A percentile compares a stretch with the other conserved stretches of the same genome.
These are phyloP conservation scores for Physcomitrium patens DNA, from an alignment of 225 moss, liverwort and hornwort species.

Conservation along the genomic window DNA sequence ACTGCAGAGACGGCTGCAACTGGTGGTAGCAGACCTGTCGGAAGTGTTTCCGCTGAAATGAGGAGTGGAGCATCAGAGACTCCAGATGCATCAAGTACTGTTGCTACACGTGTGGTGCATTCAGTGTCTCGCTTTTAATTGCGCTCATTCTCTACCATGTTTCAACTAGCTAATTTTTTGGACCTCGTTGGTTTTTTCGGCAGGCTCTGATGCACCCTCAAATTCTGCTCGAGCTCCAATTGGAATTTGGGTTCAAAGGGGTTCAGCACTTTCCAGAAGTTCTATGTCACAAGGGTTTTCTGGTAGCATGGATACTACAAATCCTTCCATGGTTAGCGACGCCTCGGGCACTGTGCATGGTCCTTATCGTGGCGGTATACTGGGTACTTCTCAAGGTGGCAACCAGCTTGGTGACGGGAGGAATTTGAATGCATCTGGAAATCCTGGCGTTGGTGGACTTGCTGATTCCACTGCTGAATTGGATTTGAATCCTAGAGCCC, in stretches of 20 bases:
- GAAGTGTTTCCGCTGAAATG: slow-evolving; percentile 46
- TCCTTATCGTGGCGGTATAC: slow-evolving; percentile 43
- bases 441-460: slow-evolving; percentile 46
- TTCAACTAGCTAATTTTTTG: background rate
- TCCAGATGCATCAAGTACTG: slow-evolving; percentile 43
- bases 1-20: slow-evolving; percentile 40
- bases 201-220: slow-evolving; percentile 42
- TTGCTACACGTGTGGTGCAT: background rate
- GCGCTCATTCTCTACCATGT: background rate
- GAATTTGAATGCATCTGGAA: slow-evolving; percentile 45
- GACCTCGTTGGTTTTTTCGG: slow-evolving; percentile 1
- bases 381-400: slow-evolving; percentile 36
- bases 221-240: slow-evolving; percentile 31
- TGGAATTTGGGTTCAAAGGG: slow-evolving; percentile 56
- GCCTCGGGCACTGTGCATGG: slow-evolving; percentile 49
- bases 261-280: slow-evolving; percentile 48
- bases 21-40: slow-evolving; percentile 39
- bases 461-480: slow-evolving; percentile 67
- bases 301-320: slow-evolving; percentile 44
- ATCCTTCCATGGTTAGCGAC: slow-evolving; percentile 42
- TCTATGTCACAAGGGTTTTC: slow-evolving; percentile 60
- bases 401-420: slow-evolving; percentile 41
- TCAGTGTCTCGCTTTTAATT: background rate
- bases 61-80: slow-evolving; percentile 35
- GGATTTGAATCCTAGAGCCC: slow-evolving; percentile 40